Evolutionary conservation across 352 stramenopile species (phyloP), one percentile per base, ranked within the genome.

Genomic region (Phytophthora agathidicida): DNA sequence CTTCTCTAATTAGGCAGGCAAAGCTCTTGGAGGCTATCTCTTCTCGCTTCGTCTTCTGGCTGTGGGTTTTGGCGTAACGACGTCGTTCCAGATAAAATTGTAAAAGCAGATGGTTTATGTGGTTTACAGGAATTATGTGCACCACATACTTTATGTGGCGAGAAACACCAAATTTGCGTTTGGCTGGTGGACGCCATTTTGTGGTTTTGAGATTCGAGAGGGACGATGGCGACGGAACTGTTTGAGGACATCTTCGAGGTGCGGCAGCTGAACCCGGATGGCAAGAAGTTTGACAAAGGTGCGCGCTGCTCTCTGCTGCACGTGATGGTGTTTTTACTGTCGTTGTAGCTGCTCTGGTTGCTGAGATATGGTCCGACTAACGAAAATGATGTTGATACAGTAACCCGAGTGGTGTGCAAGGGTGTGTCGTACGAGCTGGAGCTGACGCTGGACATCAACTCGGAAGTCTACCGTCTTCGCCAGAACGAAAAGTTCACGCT

Each of bases 231-330:
- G 71, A 93, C 86, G 19, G 85, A 96, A 66, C 72, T 99, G 42
- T 99, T 99, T 86, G 96, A 99, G 80, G 97, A 99, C 77, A 99
- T 99, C 58, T 99, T 99, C 68, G 93, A 98, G 82, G 94, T 99
- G 56, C 97, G 88, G 35, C 81, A 97, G 58, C 63, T 99, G 20
- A 99, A 99, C 77, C 97, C 97, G 16, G 96, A 99, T 51, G 96
- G 96, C 27, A 99, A 99, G 84, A 99, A 99, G 76, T 98, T 98
- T 53, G 89, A 98, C 75, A 97, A 96, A 79, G 87, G 88, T 94
- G 55, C 55, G 73, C 60, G 10, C 7, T 14, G 7, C 26, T 22
- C 7, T 36, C 1, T 26, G 3, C 36, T 59, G 14, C n/a, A 17
- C 33, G 26, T 39, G 16, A 4, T 45, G 20, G 26, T 16, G 30